Conservation (phyloP, 164 flowering plant genomes). For the Macadamia tetraphylla region DNA sequence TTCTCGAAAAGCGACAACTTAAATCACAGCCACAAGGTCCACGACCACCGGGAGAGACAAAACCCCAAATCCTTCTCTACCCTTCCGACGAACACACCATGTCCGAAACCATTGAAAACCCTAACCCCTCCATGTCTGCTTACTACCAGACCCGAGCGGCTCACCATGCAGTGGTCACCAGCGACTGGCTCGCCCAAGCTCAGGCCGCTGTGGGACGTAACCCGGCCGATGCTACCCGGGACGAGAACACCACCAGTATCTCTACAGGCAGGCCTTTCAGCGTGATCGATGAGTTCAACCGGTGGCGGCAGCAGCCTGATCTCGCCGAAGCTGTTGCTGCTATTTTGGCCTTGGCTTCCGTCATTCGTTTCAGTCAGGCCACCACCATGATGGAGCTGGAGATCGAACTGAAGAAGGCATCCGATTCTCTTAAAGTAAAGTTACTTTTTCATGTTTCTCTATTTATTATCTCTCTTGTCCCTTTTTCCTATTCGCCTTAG, state of each 20-base stretch:
- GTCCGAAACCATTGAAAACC: conserved; percentile 34
- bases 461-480: background rate
- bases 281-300: conserved; percentile 88
- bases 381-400: conserved; percentile 98
- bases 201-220: conserved; percentile 63
- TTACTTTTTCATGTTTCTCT: background rate
- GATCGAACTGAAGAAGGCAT: conserved; percentile 87
- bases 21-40: no score
- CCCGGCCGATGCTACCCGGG: conserved; percentile 8
- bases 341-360: conserved; percentile 81
- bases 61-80: conserved; percentile 15
- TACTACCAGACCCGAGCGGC: conserved; percentile 91
- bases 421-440: conserved; percentile 80
- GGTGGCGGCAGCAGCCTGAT: conserved; percentile 94
- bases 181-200: conserved; percentile 97
- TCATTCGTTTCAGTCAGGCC: conserved; percentile 69
- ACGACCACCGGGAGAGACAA: conserved; percentile 7
- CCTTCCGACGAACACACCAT: conserved; percentile 20
- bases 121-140: conserved; percentile 49
- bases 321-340: conserved; percentile 99
- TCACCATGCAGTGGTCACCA: conserved; percentile 84
- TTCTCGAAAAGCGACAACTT: conserved; percentile 49
- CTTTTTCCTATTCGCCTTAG: background rate
- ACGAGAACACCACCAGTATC: background rate
- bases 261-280: conserved; percentile 34